Evolutionary conservation across 2,329 filamentous ascomycete species (phyloP), one percentile per base, ranked within the genome.

Genomic region (Fusarium irregulare): DNA sequence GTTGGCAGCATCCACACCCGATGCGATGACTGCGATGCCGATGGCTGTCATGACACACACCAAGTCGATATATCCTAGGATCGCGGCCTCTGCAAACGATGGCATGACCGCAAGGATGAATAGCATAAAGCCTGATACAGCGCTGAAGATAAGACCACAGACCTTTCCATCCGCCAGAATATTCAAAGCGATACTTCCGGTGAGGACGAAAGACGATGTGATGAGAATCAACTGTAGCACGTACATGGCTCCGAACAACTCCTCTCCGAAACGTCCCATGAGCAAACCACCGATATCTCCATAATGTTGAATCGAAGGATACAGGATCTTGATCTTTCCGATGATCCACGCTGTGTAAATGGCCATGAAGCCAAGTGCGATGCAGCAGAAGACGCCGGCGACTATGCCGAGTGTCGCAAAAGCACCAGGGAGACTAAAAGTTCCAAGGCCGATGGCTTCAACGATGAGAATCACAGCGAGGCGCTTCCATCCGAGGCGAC

Each of bases 201-300:
- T 90, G 55, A 92, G 80, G 47, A 91, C 81, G 76, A 92, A 91
- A 20, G 88, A 89, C 13, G 85, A 87, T 79, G 89, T 88, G 75
- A 90, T 85, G 78, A 92, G 91, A 37, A 90, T 77, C 8, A 92
- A 80, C 75, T 91, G 87, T 10, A 91, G 76, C 16, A 85, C 79
- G 68, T 89, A 87, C 54, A 84, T 87, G 46, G 81, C 76, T 20
- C 87, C 88, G 51, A 90, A 81, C 41, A 91, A 70, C 72, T 90
- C 87, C 54, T 86, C 84, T 1, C 87, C 88, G 30, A 85, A 78
- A 8, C 77, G 79, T 2, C 91, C 90, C 59, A 83, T 81, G 49
- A 92, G 80, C 41, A 91, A 80, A 32, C 85, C 80, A 8, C 88
- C 89, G 3, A 87, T 89, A 70, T 92, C 89, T n/a, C 88, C 86